Base-by-base conservation (phyloP, 805 yeast species). In the Lachancea kluyveri region DNA sequence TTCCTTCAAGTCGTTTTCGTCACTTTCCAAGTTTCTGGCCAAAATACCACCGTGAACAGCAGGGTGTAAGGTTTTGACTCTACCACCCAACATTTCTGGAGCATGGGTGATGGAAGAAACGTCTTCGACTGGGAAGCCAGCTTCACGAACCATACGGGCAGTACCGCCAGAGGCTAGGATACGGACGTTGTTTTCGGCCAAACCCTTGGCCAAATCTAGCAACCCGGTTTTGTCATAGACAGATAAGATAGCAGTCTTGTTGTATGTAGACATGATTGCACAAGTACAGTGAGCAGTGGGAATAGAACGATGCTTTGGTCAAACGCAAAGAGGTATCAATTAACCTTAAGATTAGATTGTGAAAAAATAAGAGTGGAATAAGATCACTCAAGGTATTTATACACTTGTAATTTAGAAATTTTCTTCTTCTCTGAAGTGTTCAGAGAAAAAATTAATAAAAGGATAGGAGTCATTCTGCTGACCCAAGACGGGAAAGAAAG, bases 41-140 rank as follows among this genome's bases (percentile, higher is more conserved):
- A 92, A 73, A 52, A 92, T 92, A 56, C 94, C 95, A 51, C 95
- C 98, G 61, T 92, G 98, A 41, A 92, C 96, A 18, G 97, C 98
- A 24, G 98, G 98, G 60, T 92, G 98, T 51, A 92, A 71, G 39
- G 98, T 92, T 70, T 92, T 92, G 50, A 92, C 98, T 65, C 98
- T 77, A 44, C 98, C 98, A 42, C 96, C 95, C 48, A 92, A 72
- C 95, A 92, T 92, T 65, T 92, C 98, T 32, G 98, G 98, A 24
- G 97, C 97, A 56, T 92, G 95, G 21, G 98, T 92, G 59, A 92
- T 86, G 38, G 92, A 60, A 24, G 94, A 79, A 24, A 92, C 96
- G 55, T 92, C 98, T 46, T 90, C 95, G 11, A 92, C 97, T 26
- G 95, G 90, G 77, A 92, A 90, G 8, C 97, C 97, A 35, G 96